Evolutionary conservation across 768 basidiomycete species (phyloP), one percentile per base, ranked within the genome.

Genomic region (Phanerochaete sordida): DNA sequence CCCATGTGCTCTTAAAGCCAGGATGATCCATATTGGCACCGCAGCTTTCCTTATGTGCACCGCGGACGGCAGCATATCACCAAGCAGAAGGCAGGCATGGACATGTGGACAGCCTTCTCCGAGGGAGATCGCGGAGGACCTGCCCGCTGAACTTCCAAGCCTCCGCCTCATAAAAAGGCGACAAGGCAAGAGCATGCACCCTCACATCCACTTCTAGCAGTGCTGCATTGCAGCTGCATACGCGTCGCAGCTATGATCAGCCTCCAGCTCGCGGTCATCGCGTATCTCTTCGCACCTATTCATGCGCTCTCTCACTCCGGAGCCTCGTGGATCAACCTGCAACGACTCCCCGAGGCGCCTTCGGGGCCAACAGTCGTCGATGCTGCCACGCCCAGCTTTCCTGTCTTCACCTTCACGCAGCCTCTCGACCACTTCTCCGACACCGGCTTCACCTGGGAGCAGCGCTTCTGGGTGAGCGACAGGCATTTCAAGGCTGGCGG

Each of bases 391-490:
- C 35, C 65, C 8, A 78, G 80, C 24, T 88, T 89, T 70, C 77
- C 76, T 12, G 78, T 80, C 4, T 82, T 81, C 57, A 90, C 82
- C 75, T 95, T 95, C 74, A 74, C 81, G 50, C 95, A 96, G 68
- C 93, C 90, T 3, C 75, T 95, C 63, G 93, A 95, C 68, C 95
- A 97, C 69, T 88, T 88, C 63, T 73, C 80, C 63, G 69, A 76
- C n/a, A 76, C 78, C 12, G 76, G 76, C 37, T 80, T 83, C 47
- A 91, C 86, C 0, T 98, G 91, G 74, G 75, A 82, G 51, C 95
- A 97, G 68, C 81, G 95, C 23, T 98, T 91, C 72, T 96, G 95
- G 95, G 79, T 95, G 26, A 92, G 86, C 68, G 82, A 83, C 15
- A 81, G 88, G 47, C 84, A 90, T 70, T 96, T 93, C 72, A 77